phyloP scores from a whole-genome alignment of 2,329 filamentous ascomycete genomes.

The Clonostachys byssicola region DNA sequence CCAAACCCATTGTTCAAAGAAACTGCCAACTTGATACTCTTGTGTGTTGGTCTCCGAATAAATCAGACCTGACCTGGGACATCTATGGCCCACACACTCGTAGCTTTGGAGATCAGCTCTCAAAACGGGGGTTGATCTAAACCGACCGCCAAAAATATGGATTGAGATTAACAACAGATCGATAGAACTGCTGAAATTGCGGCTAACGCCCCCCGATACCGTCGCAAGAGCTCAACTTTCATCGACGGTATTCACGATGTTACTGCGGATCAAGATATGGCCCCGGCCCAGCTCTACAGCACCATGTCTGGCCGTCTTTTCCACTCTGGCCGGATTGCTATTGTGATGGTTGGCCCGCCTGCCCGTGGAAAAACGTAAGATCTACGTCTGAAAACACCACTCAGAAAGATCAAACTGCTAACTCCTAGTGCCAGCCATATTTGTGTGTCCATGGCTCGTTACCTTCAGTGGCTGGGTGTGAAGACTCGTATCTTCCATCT shows the following conservation, averaged over 20 bases:
- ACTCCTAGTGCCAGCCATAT: slow-evolving; percentile 62
- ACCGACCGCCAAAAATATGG: no score
- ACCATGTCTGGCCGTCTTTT: slow-evolving; percentile 97
- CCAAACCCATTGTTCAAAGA: not conserved
- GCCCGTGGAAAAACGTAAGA: slow-evolving; percentile 90
- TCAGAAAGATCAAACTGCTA: not conserved
- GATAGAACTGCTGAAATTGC: slow-evolving; percentile 86
- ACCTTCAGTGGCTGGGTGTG: slow-evolving; percentile 94
- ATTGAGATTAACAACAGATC: not conserved
- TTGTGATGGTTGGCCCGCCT: slow-evolving; percentile 92
- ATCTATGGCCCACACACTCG: no score
- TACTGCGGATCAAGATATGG: slow-evolving; percentile 74
- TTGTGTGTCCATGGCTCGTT: slow-evolving; percentile 90
- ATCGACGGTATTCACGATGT: slow-evolving; percentile 97
- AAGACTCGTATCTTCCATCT: slow-evolving; percentile 98
- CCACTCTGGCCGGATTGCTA: slow-evolving; percentile 94
- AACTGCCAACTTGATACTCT: no score
- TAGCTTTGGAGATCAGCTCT: no score
- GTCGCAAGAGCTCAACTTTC: slow-evolving; percentile 90
- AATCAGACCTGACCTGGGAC: no score
- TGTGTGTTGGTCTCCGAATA: no score
- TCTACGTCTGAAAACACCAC: not conserved
- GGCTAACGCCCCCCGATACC: slow-evolving; percentile 83
- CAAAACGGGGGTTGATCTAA: no score
- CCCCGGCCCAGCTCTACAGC: slow-evolving; percentile 94